A percentile compares a stretch with the other conserved stretches of the same genome.
Conservation (phyloP, 1,284 basidiomycete species). For the Omphalotus olearius region DNA sequence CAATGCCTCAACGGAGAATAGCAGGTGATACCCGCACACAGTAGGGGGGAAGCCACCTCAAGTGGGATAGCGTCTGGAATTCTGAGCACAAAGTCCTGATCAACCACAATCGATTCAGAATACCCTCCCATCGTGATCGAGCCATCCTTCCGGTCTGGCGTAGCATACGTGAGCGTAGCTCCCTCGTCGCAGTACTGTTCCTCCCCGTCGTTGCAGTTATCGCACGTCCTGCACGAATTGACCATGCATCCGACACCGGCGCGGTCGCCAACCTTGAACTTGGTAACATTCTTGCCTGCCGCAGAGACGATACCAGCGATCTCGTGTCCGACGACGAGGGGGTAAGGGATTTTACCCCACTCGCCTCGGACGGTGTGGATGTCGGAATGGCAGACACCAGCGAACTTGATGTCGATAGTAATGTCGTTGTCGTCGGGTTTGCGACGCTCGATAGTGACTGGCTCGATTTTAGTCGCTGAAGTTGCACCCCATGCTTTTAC, state of each 20-base stretch:
- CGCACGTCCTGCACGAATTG: conserved; percentile 7
- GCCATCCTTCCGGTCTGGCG: conserved; percentile 3
- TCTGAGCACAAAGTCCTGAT: conserved; percentile 8
- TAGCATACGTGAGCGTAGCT: not conserved
- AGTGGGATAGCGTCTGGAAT: conserved; percentile 8
- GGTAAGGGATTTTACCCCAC: conserved; percentile 5
- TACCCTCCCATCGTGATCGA: conserved; percentile 6
- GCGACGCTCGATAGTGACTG: conserved; percentile 3
- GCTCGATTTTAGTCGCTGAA: conserved; percentile 1
- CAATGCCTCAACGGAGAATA: conserved; percentile 9
- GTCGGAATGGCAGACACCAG: conserved; percentile 10
- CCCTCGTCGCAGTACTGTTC: conserved; percentile 8
- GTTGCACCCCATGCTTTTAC: conserved; percentile 7
- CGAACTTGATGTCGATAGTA: conserved; percentile 10
- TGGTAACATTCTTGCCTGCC: conserved; percentile 6
- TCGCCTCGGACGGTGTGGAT: conserved; percentile 8
- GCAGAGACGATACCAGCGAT: conserved; percentile 7
- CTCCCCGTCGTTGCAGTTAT: conserved; percentile 8
- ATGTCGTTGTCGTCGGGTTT: conserved; percentile 8
- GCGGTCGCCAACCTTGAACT: conserved; percentile 8
- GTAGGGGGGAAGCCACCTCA: conserved; percentile 5
- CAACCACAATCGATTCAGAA: conserved; percentile 10
- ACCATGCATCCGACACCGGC: conserved; percentile 12
- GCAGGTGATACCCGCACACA: conserved; percentile 11
- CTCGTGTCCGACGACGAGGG: conserved; percentile 9